Evolutionary conservation across 352 stramenopile species (phyloP), one percentile per base, ranked within the genome.

Genomic region (Pythium brachiatum): DNA sequence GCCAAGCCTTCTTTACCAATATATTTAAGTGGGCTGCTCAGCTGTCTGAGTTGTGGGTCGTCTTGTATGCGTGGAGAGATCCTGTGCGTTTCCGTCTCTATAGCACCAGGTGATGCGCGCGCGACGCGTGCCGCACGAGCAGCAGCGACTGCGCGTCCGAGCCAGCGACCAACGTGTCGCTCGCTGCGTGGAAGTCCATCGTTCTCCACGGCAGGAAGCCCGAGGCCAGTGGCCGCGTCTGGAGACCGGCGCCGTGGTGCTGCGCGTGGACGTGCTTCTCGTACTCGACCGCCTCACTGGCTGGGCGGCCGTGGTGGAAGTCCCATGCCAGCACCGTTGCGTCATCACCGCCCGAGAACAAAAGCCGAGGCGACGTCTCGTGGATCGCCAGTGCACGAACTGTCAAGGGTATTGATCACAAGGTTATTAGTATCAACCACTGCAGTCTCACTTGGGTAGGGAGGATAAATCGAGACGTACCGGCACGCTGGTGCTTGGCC

Each of bases 131-230:
- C 68, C 88, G 78, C 26, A 92, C 69, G 52, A 94, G 70, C 41
- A 90, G 39, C 32, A 94, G 63, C 36, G 85, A 87, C 60, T 94
- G 81, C 50, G 82, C 81, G 44, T 94, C 85, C 18, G 83, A 94
- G 31, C 81, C 81, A 1, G 81, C 81, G 48, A 94, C 62, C 13
- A 94, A 68, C 61, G 80, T 88, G 55, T 94, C 83, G 53, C 80
- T 91, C 38, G 85, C 78, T 20, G 73, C 78, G 70, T 94, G 83
- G 57, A 94, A 53, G 8, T 79, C 79, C 39, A 94, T 57, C 1
- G 78, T 58, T 36, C 86, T 88, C 81, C 83, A 94, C n/a, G 83
- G 73, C 34, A 83, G 59, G 21, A 78, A 81, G 25, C 75, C 65
- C 2, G 58, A 66, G 16, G 58, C 59, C 6, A 91, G 23, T 0